These are phyloP conservation scores for Kwoniella newhampshirensis DNA, from an alignment of 768 basidiomycete genomes.

Conservation along the genomic window DNA sequence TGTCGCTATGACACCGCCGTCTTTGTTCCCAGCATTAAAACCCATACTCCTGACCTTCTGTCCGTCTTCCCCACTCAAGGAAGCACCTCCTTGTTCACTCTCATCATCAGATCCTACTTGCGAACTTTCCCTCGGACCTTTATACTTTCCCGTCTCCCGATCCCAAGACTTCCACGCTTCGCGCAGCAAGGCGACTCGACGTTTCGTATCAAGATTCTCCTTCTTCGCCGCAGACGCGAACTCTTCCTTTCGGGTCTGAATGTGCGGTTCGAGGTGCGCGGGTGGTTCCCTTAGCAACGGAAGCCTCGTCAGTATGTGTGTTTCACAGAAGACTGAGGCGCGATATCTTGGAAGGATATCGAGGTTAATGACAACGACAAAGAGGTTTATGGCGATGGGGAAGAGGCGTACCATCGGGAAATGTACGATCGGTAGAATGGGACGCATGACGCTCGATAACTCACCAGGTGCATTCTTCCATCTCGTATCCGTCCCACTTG, in stretches of 20 bases:
- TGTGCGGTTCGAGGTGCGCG: slow-evolving; percentile 12
- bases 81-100: background rate
- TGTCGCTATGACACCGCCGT: no score
- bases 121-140: slow-evolving; percentile 2
- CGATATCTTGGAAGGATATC: no score
- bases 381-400: no score
- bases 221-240: background rate
- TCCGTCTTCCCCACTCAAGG: slow-evolving; percentile 1
- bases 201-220: background rate
- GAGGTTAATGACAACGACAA: no score
- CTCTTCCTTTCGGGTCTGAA: background rate
- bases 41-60: no score
- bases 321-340: no score
- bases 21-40: no score
- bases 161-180: slow-evolving; percentile 15
- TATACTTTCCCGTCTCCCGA: slow-evolving; percentile 1
- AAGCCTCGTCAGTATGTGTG: background rate
- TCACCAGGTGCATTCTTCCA: slow-evolving; percentile 24
- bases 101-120: background rate
- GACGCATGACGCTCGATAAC: no score
- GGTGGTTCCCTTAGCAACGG: slow-evolving; percentile 14
- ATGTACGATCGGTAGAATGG: background rate
- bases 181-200: slow-evolving; percentile 3
- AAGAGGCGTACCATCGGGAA: no score
- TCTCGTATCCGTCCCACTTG: slow-evolving; percentile 17